These are phyloP conservation scores for Trametes cinnabarina DNA, from an alignment of 768 basidiomycete genomes.

Conservation along the genomic window DNA sequence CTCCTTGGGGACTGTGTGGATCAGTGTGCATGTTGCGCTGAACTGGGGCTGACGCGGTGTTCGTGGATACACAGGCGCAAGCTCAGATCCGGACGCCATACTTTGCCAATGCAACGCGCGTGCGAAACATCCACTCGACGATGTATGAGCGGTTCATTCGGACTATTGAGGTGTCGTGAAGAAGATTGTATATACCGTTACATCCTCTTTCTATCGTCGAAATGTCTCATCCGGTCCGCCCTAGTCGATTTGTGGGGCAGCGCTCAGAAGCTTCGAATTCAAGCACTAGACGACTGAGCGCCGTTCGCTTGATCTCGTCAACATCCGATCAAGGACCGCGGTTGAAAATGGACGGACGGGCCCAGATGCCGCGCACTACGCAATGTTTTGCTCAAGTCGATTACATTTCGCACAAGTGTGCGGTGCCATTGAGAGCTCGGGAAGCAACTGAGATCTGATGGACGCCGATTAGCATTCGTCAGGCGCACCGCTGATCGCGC, in stretches of 20 bases:
- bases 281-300: too few species aligned
- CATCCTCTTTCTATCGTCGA: background rate
- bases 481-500: too few species aligned
- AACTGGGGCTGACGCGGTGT: background rate
- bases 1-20: too few species aligned
- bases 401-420: too few species aligned
- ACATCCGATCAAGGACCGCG: too few species aligned
- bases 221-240: too few species aligned
- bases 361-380: too few species aligned
- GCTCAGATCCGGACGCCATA: constrained; percentile 44
- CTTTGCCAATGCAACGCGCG: constrained; percentile 56
- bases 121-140: constrained; percentile 63
- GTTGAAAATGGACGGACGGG: too few species aligned
- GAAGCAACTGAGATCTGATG: constrained; percentile 7
- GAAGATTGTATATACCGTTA: constrained; percentile 5
- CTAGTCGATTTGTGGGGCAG: too few species aligned
- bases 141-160: constrained; percentile 65
- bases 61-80: constrained; percentile 30
- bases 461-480: background rate
- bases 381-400: too few species aligned
- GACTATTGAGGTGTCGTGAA: constrained; percentile 40
- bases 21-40: background rate
- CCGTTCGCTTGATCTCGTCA: too few species aligned
- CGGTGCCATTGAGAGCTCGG: background rate
- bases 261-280: too few species aligned